Conservation (phyloP, 2,329 filamentous ascomycete species). For the Ophiocordyceps camponoti-rufipedis region DNA sequence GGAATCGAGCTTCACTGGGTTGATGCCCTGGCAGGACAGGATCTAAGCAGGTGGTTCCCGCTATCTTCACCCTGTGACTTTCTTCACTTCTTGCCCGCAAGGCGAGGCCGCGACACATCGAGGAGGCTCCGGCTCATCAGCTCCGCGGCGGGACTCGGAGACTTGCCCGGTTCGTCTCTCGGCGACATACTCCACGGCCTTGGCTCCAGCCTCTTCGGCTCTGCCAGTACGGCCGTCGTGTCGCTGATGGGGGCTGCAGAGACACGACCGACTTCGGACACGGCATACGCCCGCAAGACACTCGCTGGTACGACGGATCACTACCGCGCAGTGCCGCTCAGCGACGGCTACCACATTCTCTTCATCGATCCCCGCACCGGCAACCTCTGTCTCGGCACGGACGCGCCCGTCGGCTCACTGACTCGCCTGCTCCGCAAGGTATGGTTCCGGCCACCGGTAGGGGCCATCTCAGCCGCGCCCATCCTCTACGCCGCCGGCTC, state of each 20-base stretch:
- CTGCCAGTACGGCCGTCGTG: constrained; percentile 6
- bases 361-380: constrained; percentile 42
- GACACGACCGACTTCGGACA: constrained; percentile 1
- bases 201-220: constrained; percentile 6
- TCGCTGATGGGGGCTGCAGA: constrained; percentile 1
- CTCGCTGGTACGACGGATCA: constrained; percentile 27
- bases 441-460: constrained; percentile 22
- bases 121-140: constrained; percentile 45
- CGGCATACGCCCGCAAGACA: constrained; percentile 18
- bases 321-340: constrained; percentile 44
- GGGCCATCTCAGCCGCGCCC: constrained; percentile 17
- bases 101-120: constrained; percentile 26
- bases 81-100: constrained; percentile 40
- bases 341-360: constrained; percentile 45
- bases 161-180: constrained; percentile 5
- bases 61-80: constrained; percentile 34
- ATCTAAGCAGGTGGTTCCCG: constrained; percentile 36
- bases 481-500: constrained; percentile 35
- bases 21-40: constrained; percentile 25
- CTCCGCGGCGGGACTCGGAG: constrained; percentile 26
- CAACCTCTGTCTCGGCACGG: constrained; percentile 39
- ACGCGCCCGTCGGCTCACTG: constrained; percentile 32
- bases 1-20: constrained; percentile 46
- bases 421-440: constrained; percentile 39
- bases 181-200: constrained; percentile 7